Evolutionary conservation across 2,329 filamentous ascomycete genomes (phyloP).

Genomic region (Fusarium beomiforme): DNA sequence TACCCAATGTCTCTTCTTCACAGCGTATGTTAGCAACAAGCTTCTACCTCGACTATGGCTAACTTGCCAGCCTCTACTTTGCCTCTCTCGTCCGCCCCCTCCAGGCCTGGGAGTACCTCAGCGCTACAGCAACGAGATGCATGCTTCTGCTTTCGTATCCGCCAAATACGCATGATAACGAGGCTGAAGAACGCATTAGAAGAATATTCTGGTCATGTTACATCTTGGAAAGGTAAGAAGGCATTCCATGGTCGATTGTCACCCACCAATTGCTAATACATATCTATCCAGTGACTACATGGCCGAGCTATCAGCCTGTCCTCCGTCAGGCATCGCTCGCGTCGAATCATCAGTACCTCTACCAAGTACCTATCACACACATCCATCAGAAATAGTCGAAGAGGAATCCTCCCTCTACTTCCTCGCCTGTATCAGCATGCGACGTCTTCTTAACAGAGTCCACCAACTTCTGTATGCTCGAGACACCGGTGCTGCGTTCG

Average conservation of each 20-base stretch:
- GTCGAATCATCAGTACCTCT: constrained; percentile 62
- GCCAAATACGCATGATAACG: constrained; percentile 44
- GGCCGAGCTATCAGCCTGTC: constrained; percentile 61
- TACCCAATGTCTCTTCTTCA: constrained; percentile 61
- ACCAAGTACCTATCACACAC: constrained; percentile 58
- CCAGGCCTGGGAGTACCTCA: constrained; percentile 63
- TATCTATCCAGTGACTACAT: constrained; percentile 57
- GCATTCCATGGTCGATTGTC: no score
- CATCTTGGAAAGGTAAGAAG: constrained; percentile 58
- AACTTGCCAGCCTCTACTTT: constrained; percentile 53
- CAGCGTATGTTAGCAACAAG: constrained; percentile 51
- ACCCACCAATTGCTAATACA: not conserved
- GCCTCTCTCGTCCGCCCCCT: constrained; percentile 60
- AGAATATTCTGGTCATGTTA: constrained; percentile 66
- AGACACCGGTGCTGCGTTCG: constrained; percentile 55
- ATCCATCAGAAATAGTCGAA: constrained; percentile 50
- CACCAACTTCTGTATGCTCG: constrained; percentile 61
- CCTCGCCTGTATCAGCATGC: constrained; percentile 63
- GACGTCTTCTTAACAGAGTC: constrained; percentile 58
- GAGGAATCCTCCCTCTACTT: constrained; percentile 63
- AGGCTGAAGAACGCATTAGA: constrained; percentile 59
- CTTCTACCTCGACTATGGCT: accelerated
- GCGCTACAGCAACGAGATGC: constrained; percentile 59
- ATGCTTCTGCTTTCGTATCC: constrained; percentile 59
- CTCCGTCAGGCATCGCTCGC: constrained; percentile 60